Conservation (phyloP, 441 rosid genomes). For the Syzygium malaccense region DNA sequence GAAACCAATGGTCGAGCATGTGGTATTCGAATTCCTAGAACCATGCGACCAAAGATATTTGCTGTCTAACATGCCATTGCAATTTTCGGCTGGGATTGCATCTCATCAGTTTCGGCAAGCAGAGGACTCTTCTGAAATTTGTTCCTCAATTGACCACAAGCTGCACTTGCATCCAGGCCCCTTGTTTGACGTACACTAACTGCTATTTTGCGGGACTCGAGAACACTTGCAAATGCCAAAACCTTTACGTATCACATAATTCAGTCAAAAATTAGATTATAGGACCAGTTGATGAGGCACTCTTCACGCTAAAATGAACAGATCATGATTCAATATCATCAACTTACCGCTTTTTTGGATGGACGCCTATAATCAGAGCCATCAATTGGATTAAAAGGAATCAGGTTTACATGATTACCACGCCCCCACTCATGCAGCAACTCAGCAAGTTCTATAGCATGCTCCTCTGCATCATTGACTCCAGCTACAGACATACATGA, state of each 20-base stretch:
- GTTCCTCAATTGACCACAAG: slow-evolving; percentile 95
- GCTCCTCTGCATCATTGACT: slow-evolving; percentile 75
- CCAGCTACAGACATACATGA: slow-evolving; percentile 45
- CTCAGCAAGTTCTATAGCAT: slow-evolving; percentile 78
- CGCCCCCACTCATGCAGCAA: slow-evolving; percentile 78
- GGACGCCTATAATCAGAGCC: slow-evolving; percentile 84
- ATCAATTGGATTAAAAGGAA: slow-evolving; percentile 87
- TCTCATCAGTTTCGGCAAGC: slow-evolving; percentile 25
- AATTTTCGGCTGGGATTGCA: slow-evolving; percentile 27
- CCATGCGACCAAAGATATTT: not conserved
- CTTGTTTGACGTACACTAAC: slow-evolving; percentile 75
- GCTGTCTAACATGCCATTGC: slow-evolving; percentile 34
- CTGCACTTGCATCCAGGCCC: slow-evolving; percentile 94
- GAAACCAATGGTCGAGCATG: not conserved
- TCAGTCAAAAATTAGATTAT: not conserved
- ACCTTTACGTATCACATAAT: slow-evolving; percentile 24
- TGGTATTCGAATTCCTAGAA: not conserved
- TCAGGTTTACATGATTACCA: slow-evolving; percentile 77
- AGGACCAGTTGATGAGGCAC: not conserved
- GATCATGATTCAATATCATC: not conserved
- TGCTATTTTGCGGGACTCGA: slow-evolving; percentile 73
- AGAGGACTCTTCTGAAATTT: slow-evolving; percentile 83
- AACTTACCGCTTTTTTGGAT: slow-evolving; percentile 60
- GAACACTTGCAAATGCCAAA: slow-evolving; percentile 54
- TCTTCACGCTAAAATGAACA: not conserved